A percentile compares a stretch with the other conserved stretches of the same genome.
phyloP scores from a whole-genome alignment of 2,329 filamentous ascomycete genomes.

The Aspergillus fumigatus region DNA sequence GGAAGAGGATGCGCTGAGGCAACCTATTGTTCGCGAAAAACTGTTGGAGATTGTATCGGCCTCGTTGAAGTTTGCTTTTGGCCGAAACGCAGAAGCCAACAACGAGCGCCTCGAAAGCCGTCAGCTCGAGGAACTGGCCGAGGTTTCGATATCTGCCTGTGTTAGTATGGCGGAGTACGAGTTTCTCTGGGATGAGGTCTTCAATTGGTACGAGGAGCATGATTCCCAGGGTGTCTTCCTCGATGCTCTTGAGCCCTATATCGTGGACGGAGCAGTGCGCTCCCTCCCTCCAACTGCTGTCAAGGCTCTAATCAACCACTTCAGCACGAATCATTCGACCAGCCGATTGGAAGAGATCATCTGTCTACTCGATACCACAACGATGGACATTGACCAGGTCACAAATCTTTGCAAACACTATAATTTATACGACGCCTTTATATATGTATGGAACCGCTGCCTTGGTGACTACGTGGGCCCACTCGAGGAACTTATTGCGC shows the following conservation, averaged over 20 bases:
- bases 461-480: constrained; percentile 87
- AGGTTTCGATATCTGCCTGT: constrained; percentile 79
- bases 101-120: constrained; percentile 50
- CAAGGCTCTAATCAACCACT: constrained; percentile 80
- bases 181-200: constrained; percentile 87
- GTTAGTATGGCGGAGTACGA: constrained; percentile 71
- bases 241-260: constrained; percentile 81
- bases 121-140: constrained; percentile 71
- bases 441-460: constrained; percentile 95
- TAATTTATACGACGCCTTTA: constrained; percentile 87
- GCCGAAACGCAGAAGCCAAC: constrained; percentile 51
- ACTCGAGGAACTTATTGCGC: constrained; percentile 70
- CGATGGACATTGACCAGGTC: constrained; percentile 90
- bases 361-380: constrained; percentile 83
- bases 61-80: constrained; percentile 84
- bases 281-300: constrained; percentile 76
- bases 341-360: constrained; percentile 86
- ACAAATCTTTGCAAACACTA: constrained; percentile 88
- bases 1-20: constrained; percentile 70
- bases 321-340: constrained; percentile 69
- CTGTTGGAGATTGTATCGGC: constrained; percentile 90
- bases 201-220: constrained; percentile 80
- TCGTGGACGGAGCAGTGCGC: constrained; percentile 71
- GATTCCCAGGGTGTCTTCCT: constrained; percentile 72
- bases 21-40: constrained; percentile 80